Conservation (phyloP, 306 rosid genomes). For the Castanea crenata region DNA sequence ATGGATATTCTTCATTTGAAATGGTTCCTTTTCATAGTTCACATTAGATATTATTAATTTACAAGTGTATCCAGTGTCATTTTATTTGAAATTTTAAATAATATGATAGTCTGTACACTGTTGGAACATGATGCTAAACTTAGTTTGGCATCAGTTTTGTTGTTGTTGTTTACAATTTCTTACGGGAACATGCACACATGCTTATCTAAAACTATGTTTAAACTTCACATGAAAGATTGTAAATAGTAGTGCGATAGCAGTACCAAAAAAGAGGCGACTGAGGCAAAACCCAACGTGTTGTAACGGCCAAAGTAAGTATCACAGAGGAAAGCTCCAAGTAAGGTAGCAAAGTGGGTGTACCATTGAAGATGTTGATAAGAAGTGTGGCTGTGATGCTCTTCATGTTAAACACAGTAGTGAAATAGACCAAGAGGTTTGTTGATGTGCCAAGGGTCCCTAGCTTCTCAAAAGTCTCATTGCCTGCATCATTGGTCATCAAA, state of each 20-base stretch:
- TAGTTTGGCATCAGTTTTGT: too few relatives aligned
- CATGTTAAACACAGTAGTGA: not conserved
- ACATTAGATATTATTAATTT: too few relatives aligned
- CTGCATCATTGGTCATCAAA: not conserved
- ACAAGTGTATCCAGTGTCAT: too few relatives aligned
- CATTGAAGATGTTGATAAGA: not conserved
- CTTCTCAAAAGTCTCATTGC: conserved; percentile 2
- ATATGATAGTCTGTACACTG: too few relatives aligned
- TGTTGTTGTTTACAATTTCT: too few relatives aligned
- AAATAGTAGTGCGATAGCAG: not conserved
- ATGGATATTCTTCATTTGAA: too few relatives aligned
- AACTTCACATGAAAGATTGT: not conserved
- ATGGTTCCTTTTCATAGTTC: too few relatives aligned
- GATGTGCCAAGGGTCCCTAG: not conserved
- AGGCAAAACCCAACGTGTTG: not conserved
- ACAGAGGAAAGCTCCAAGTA: not conserved
- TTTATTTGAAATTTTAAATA: too few relatives aligned
- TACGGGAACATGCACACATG: too few relatives aligned
- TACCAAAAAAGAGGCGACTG: not conserved
- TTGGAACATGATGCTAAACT: too few relatives aligned
- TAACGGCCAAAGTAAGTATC: not conserved
- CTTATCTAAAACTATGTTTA: not conserved
- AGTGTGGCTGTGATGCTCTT: not conserved
- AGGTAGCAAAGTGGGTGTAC: not conserved
- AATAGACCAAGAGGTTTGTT: not conserved